Evolutionary conservation across 345 rosid species (phyloP).

Genomic region (Iberis pinnata): DNA sequence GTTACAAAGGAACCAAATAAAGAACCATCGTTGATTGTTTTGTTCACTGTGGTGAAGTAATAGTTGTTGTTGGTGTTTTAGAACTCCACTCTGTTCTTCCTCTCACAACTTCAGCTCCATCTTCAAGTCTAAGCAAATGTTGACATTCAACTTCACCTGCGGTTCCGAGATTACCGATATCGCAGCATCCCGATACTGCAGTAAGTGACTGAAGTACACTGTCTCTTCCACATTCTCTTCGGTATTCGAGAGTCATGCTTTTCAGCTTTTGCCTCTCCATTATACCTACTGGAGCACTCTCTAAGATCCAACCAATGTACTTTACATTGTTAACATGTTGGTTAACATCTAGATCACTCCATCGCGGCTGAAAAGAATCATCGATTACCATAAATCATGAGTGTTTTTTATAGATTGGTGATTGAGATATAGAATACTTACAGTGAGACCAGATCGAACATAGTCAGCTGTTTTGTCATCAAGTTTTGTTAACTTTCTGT

Average conservation of each 20-base stretch:
- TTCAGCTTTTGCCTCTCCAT: constrained; percentile 82
- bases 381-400: constrained; percentile 6
- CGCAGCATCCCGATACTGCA: constrained; percentile 43
- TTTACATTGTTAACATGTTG: constrained; percentile 99
- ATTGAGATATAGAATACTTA: constrained; percentile 29
- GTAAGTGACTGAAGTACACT: constrained; percentile 86
- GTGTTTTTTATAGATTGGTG: background rate
- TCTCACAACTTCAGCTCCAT: constrained; percentile 82
- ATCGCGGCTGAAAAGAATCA: constrained; percentile 58
- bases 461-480: constrained; percentile 65
- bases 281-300: constrained; percentile 84
- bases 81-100: constrained; percentile 91
- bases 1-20: constrained; percentile 23
- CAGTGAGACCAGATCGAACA: constrained; percentile 76
- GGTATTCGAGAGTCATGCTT: constrained; percentile 74
- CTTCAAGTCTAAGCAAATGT: constrained; percentile 79
- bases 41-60: background rate
- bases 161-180: constrained; percentile 34
- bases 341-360: constrained; percentile 96
- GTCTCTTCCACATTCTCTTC: constrained; percentile 95
- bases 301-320: constrained; percentile 95
- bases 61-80: constrained; percentile 38
- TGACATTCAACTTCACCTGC: constrained; percentile 64
- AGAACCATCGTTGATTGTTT: background rate
- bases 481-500: constrained; percentile 80